Base-by-base conservation (phyloP, 2,329 filamentous ascomycete genomes). In the Aschersonia sp. region DNA sequence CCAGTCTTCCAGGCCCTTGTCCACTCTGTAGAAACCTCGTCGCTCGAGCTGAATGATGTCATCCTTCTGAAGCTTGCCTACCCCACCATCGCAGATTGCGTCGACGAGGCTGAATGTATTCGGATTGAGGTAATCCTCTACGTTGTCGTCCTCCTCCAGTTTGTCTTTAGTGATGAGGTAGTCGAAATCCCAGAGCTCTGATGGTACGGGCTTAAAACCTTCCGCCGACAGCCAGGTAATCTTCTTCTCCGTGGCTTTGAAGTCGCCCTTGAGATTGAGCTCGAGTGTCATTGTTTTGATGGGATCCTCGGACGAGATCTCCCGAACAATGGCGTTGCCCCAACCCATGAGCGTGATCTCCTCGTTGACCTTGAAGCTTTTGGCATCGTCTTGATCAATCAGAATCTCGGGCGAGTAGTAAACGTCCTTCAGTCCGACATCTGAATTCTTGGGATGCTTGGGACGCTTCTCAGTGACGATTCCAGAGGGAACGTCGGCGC, bases 301-400 rank as follows among this genome's bases (percentile, higher is more conserved):
- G 45, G 77, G 70, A 9, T 72, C 72, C 20, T 66, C 65, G 31
- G 69, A 65, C 45, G 77, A 71, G 52, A 87, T 78, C 51, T 80
- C 78, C 48, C 81, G 78, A 30, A 92, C 84, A 54, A 89, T 78
- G 9, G 85, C 87, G 59, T 94, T 94, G 56, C 91, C 92, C 91
- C 91, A 97, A 64, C 85, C 85, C 91, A 96, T 96, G 42, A 96
- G 74, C 0, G 91, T 96, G 58, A 97, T 86, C 65, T 96, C 89
- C 70, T 97, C 91, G 60, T 84, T 82, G 51, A 84, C 74, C 57
- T 80, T 84, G 68, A 96, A 94, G 30, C 76, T 77, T 62, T 83
- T 82, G 52, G 84, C 87, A 58, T 97, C 91, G 44, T 75, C 84
- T 66, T 96, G 91, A 61, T 96, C 91, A 47, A 97, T 70, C 51